These are phyloP conservation scores for Trichoderma asperellum DNA, from an alignment of 2,329 filamentous ascomycete species.

Conservation along the genomic window DNA sequence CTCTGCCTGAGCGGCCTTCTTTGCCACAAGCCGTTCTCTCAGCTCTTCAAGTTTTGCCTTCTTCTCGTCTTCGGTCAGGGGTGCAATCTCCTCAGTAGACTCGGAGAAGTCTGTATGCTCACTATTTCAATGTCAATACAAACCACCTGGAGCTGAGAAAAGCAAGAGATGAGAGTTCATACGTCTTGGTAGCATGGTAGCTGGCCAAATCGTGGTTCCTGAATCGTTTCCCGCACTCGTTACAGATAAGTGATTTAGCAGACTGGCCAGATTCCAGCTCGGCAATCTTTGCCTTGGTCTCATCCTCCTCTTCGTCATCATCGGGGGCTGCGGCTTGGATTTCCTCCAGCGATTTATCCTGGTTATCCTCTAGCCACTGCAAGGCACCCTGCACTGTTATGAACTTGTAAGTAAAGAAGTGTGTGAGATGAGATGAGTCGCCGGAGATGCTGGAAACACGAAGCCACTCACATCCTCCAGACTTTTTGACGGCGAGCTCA, in stretches of 20 bases:
- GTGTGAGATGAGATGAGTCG: constrained; percentile 14
- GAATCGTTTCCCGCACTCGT: constrained; percentile 93
- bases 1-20: constrained; percentile 68
- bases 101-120: constrained; percentile 91
- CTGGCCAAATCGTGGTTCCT: constrained; percentile 79
- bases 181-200: constrained; percentile 89
- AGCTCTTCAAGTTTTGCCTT: constrained; percentile 77
- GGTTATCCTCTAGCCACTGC: constrained; percentile 92
- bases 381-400: constrained; percentile 78
- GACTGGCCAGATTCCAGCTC: constrained; percentile 71
- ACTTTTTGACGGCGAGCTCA: constrained; percentile 81
- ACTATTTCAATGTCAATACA: constrained; percentile 44
- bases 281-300: constrained; percentile 59
- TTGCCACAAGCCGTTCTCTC: constrained; percentile 70
- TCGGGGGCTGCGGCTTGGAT: constrained; percentile 59
- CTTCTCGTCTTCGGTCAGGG: constrained; percentile 91
- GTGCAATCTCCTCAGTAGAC: constrained; percentile 88
- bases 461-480: constrained; percentile 69
- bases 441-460: not conserved
- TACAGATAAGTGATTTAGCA: constrained; percentile 85
- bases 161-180: constrained; percentile 35
- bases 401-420: constrained; percentile 19
- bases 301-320: constrained; percentile 55
- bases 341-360: constrained; percentile 84
- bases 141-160: not conserved